These are phyloP conservation scores for Sporothrix inflata DNA, from an alignment of 2,329 filamentous ascomycete genomes.

Conservation along the genomic window DNA sequence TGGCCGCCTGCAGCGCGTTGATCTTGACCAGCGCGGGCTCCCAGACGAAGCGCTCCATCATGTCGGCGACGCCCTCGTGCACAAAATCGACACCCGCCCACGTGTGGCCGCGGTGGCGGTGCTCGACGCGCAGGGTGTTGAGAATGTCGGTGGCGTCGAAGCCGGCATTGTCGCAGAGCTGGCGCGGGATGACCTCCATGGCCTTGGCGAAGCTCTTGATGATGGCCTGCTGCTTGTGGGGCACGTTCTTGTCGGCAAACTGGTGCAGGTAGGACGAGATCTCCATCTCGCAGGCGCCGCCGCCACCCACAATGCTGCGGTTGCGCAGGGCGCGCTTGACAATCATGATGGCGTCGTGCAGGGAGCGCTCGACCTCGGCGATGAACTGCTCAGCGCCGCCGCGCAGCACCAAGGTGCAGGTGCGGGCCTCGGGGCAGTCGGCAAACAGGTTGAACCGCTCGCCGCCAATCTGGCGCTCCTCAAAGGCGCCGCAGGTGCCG, in stretches of 20 bases:
- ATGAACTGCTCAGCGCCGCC: conserved; percentile 99
- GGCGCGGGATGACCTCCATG: conserved; percentile 92
- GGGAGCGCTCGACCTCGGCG: conserved; percentile 93
- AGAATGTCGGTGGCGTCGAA: conserved; percentile 98
- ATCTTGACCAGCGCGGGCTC: conserved; percentile 95
- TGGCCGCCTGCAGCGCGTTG: conserved; percentile 94
- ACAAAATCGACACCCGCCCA: conserved; percentile 98
- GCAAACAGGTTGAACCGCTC: conserved; percentile 99
- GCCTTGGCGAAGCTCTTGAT: conserved; percentile 99
- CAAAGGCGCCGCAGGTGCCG: conserved; percentile 85
- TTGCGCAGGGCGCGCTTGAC: conserved; percentile 98
- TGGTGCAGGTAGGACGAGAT: conserved; percentile 89
- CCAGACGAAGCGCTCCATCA: conserved; percentile 96
- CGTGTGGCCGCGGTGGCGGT: conserved; percentile 86
- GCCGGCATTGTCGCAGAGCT: conserved; percentile 97
- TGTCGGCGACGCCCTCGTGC: conserved; percentile 89
- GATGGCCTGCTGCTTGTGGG: conserved; percentile 94
- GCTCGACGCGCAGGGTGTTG: conserved; percentile 93
- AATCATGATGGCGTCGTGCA: conserved; percentile 99
- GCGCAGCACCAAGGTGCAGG: conserved; percentile 91
- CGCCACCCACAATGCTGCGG: conserved; percentile 90
- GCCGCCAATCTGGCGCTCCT: conserved; percentile 95
- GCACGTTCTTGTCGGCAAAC: conserved; percentile 89
- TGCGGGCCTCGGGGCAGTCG: conserved; percentile 92
- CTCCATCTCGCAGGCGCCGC: conserved; percentile 96